Percentiles rank a stretch among this genome's conserved stretches.
These are phyloP conservation scores for apple (Malus domestica) DNA, from an alignment of 306 rosid species.

Conservation along the genomic window DNA sequence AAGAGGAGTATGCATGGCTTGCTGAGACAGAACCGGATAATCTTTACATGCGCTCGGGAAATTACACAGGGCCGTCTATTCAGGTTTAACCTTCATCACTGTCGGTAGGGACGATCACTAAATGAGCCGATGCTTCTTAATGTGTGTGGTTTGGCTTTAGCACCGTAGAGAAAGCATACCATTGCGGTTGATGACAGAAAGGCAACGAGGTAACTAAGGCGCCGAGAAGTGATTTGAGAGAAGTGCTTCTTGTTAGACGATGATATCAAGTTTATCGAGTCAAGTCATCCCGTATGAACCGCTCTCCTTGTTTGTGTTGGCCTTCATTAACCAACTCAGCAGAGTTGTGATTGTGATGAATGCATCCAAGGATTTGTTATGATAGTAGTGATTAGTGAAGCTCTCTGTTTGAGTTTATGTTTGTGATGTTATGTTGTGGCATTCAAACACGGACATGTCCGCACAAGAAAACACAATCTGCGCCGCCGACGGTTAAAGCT, in stretches of 20 bases:
- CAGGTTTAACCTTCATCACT: slow-evolving; percentile 30
- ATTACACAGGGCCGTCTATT: slow-evolving; percentile 68
- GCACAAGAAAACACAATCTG: neutral
- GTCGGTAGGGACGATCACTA: neutral
- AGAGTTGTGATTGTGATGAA: neutral
- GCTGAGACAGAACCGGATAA: slow-evolving; percentile 55
- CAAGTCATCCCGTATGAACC: neutral
- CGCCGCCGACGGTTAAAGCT: neutral
- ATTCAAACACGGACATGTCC: neutral
- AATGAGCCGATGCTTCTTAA: neutral
- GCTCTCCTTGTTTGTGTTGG: neutral
- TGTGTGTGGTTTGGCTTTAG: neutral
- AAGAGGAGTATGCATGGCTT: slow-evolving; percentile 90
- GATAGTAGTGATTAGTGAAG: neutral
- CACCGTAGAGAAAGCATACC: neutral
- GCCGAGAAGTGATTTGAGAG: neutral
- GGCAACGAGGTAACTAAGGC: neutral
- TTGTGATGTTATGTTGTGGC: neutral
- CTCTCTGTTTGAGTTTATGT: neutral
- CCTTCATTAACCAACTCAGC: neutral
- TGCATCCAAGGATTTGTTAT: neutral
- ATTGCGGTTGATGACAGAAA: neutral
- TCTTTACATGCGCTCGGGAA: slow-evolving; percentile 71
- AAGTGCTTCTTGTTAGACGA: neutral
- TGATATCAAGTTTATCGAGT: neutral